Evolutionary conservation across 202 grass and related monocot genomes (phyloP).

Genomic region (Eragrostis tef): DNA sequence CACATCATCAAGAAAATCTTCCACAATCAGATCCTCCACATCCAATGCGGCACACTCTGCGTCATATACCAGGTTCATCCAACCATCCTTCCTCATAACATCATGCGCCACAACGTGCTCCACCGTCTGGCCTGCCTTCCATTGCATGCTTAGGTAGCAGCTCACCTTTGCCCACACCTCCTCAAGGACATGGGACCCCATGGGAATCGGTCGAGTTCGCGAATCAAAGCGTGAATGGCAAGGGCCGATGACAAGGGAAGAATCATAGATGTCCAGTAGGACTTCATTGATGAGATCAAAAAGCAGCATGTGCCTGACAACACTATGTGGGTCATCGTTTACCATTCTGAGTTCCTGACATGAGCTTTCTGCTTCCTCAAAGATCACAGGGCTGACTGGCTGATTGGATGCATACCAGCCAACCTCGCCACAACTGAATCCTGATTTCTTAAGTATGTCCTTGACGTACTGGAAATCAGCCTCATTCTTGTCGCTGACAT

Average conservation of each 20-base stretch:
- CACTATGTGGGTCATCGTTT: constrained; percentile 51
- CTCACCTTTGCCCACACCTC: constrained; percentile 80
- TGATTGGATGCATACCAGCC: constrained; percentile 72
- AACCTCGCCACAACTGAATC: constrained; percentile 55
- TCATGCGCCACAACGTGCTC: constrained; percentile 74
- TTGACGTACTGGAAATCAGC: constrained; percentile 83
- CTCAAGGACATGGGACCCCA: constrained; percentile 64
- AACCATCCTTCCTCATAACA: constrained; percentile 61
- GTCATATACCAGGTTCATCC: constrained; percentile 81
- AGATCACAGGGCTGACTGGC: constrained; percentile 66
- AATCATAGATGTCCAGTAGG: constrained; percentile 68
- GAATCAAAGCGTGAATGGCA: constrained; percentile 57
- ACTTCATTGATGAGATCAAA: constrained; percentile 94
- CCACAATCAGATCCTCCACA: constrained; percentile 72
- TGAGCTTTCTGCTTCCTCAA: constrained; percentile 68
- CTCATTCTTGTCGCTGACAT: constrained; percentile 73
- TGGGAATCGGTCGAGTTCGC: constrained; percentile 57
- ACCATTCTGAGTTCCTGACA: constrained; percentile 39
- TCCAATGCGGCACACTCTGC: constrained; percentile 56
- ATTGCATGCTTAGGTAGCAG: constrained; percentile 59
- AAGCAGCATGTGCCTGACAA: constrained; percentile 73
- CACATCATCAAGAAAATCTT: constrained; percentile 78
- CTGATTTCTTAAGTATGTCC: constrained; percentile 79
- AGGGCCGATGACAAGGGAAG: constrained; percentile 49
- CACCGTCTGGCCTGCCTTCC: constrained; percentile 54